A percentile compares a stretch with the other conserved stretches of the same genome.
Evolutionary conservation across 768 basidiomycete species (phyloP).

Genomic region (Boletus subcaerulescens): DNA sequence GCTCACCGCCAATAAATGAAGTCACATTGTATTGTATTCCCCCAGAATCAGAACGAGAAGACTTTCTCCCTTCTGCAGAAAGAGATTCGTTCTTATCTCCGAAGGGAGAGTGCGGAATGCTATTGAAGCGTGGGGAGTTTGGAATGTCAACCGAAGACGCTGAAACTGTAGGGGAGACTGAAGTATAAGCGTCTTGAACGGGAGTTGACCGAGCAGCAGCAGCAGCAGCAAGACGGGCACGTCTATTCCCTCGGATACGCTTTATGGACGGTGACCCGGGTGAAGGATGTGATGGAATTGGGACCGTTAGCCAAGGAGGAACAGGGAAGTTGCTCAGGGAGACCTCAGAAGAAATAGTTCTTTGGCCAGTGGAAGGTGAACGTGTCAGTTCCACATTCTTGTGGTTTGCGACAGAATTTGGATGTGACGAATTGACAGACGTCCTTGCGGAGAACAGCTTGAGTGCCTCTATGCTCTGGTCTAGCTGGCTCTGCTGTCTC

Average conservation of each 20-base stretch:
- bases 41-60: conserved; percentile 36
- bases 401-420: conserved; percentile 32
- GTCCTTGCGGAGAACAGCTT: conserved; percentile 39
- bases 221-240: conserved; percentile 14
- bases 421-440: conserved; percentile 28
- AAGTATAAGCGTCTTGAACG: background rate
- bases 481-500: conserved; percentile 62
- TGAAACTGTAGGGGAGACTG: conserved; percentile 29
- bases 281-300: conserved; percentile 18
- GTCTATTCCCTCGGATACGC: conserved; percentile 25
- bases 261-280: conserved; percentile 7
- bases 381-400: conserved; percentile 12
- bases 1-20: conserved; percentile 61
- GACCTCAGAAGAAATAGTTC: conserved; percentile 44
- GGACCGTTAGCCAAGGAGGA: conserved; percentile 43
- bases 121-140: conserved; percentile 10
- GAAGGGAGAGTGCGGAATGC: conserved; percentile 18
- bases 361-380: conserved; percentile 26
- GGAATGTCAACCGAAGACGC: conserved; percentile 22
- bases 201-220: conserved; percentile 3
- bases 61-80: conserved; percentile 12
- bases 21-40: conserved; percentile 69
- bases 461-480: conserved; percentile 60
- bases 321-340: conserved; percentile 70
- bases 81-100: conserved; percentile 12